A percentile compares a stretch with the other conserved stretches of the same genome.
Evolutionary conservation across 257 asterid genomes (phyloP).

Genomic region (Lantana camara): DNA sequence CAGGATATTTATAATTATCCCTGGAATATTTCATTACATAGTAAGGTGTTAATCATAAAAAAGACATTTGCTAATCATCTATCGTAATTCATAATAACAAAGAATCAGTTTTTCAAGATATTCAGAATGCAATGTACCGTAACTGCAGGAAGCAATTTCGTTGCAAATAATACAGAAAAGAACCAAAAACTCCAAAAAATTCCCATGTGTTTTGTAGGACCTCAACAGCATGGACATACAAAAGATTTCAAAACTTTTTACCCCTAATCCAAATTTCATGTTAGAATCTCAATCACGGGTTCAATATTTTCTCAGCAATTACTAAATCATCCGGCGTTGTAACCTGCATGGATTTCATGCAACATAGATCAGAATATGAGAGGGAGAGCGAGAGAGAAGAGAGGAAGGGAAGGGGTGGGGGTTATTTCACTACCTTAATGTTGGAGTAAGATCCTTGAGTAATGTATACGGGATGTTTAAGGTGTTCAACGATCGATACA

Average conservation of each 20-base stretch:
- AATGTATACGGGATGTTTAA: slow-evolving; percentile 92
- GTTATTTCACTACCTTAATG: slow-evolving; percentile 72
- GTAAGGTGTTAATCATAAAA: no score
- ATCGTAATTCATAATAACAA: no score
- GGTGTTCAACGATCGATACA: slow-evolving; percentile 94
- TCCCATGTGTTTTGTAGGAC: neutral
- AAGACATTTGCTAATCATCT: no score
- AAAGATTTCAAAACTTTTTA: neutral
- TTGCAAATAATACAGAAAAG: slow-evolving; percentile 17
- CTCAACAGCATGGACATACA: slow-evolving; percentile 5
- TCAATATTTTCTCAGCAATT: slow-evolving; percentile 91
- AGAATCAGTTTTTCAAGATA: neutral
- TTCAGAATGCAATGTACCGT: neutral
- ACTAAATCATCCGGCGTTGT: slow-evolving; percentile 94
- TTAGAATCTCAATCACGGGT: slow-evolving; percentile 37
- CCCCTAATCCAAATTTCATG: neutral
- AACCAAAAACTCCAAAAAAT: slow-evolving; percentile 9
- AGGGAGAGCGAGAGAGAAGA: neutral
- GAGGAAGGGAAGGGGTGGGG: neutral
- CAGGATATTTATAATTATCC: no score
- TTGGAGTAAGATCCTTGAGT: slow-evolving; percentile 97
- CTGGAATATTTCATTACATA: no score
- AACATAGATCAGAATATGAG: slow-evolving; percentile 2
- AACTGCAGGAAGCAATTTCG: neutral
- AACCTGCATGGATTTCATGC: slow-evolving; percentile 68